Base-by-base conservation (phyloP, 2,329 filamentous ascomycete species). In the Claviceps africana region DNA sequence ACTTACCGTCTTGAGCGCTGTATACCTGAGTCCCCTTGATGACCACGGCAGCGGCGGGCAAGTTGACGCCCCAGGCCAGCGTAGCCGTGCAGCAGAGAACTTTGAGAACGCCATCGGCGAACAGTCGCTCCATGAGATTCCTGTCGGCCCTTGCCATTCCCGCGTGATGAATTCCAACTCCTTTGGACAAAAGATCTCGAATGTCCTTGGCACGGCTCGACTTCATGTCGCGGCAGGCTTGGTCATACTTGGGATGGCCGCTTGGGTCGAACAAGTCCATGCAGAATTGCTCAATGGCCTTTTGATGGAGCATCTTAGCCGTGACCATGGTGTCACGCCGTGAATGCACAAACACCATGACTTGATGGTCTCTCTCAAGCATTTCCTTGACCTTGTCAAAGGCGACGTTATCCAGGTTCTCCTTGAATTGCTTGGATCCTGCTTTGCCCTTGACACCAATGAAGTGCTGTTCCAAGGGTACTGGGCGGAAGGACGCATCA, bases 341-440 rank as follows among this genome's bases (percentile, higher is more conserved):
- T 1, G 91, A 96, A 66, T 98, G 94, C 11, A 98, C 94, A 66
- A 99, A 98, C 0, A 99, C 91, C 94, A 99, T 98, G 58, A 98
- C 79, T 66, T 98, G 93, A 62, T 99, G 93, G n/a, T 87, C 90
- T 54, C 76, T 74, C 63, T 89, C 81, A 3, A 98, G 75, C 90
- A 98, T 96, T 50, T 93, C 86, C 59, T 83, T 85, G 47, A 96
- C 89, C 65, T 99, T 99, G 58, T 97, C 90, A 63, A 94, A 98
- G 0, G 88, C 82, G 2, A 88, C 83, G 25, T 77, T 77, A 59
- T 98, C 93, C 30, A 98, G 73, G 58, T 97, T 97, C 39, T 96
- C 91, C 53, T 86, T 83, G 9, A 87, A 90, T 54, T 83, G 79
- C 63, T 85, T 93, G 25, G 81, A 81, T 4, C 87, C 86, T 0